Evolutionary conservation across 2,329 filamentous ascomycete genomes (phyloP).

Genomic region (Huntiella omanensis): DNA sequence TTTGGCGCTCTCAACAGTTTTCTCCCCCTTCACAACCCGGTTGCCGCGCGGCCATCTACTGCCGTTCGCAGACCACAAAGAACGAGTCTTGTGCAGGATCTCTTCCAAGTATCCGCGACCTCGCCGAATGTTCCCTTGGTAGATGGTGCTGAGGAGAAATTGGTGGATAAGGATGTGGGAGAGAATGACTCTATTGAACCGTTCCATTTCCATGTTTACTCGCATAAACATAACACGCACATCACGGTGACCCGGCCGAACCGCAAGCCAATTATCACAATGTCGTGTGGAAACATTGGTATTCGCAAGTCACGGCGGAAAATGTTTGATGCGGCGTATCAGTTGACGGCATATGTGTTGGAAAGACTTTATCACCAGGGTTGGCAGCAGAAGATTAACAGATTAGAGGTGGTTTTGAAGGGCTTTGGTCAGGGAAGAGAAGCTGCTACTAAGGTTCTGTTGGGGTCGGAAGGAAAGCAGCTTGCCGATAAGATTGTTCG

Average conservation of each 20-base stretch:
- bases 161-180: slow-evolving; percentile 7
- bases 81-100: not conserved
- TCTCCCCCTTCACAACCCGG: slow-evolving; percentile 4
- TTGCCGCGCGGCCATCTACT: not conserved
- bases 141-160: not conserved
- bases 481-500: slow-evolving; percentile 57
- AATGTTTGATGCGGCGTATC: slow-evolving; percentile 81
- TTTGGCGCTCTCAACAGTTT: slow-evolving; percentile 1
- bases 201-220: slow-evolving; percentile 73
- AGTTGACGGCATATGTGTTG: slow-evolving; percentile 68
- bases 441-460: slow-evolving; percentile 70
- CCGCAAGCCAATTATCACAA: slow-evolving; percentile 56
- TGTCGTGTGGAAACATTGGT: slow-evolving; percentile 77
- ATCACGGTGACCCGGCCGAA: slow-evolving; percentile 75
- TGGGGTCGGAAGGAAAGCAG: slow-evolving; percentile 66
- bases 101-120: not conserved
- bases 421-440: slow-evolving; percentile 80
- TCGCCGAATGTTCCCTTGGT: not conserved
- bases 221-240: slow-evolving; percentile 88
- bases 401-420: slow-evolving; percentile 62
- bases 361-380: slow-evolving; percentile 69
- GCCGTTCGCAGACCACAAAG: not conserved
- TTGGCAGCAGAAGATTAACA: slow-evolving; percentile 54
- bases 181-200: slow-evolving; percentile 30
- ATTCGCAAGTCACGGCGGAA: slow-evolving; percentile 67